Base-by-base conservation (phyloP, 2,329 filamentous ascomycete species). In the Phialocephala sp. region DNA sequence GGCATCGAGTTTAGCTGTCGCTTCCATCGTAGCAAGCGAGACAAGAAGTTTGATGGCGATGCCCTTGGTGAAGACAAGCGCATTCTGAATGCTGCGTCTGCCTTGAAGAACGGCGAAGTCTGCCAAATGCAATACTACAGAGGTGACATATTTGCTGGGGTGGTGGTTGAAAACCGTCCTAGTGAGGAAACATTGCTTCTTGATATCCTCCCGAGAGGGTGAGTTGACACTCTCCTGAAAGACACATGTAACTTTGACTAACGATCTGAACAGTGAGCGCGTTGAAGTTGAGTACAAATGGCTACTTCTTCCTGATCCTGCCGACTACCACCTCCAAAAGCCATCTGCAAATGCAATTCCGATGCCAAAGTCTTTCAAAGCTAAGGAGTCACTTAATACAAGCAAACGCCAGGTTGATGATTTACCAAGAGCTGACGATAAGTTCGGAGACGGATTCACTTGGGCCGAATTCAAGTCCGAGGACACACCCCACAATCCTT, bases 1-100 rank as follows among this genome's bases (percentile, higher is more conserved):
- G 93, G 91, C 0, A 94, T 96, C 73, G 93, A 97, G 75, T 94
- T 98, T 77, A 93, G 91, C 72, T 99, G 95, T 80, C 92, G 94
- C 66, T 97, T 97, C 79, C 95, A 99, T 77, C 88, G 95, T 59
- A 88, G 91, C 15, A 97, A 95, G 81, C 89, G 95, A 73, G 89
- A 93, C 68, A 92, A 90, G 79, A 91, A 91, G 70, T 78, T 89
- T 59, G 87, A 92, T 62, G 85, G 86, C 41, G 87, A 91, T 62
- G 80, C 83, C 1, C 80, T 95, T 67, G 93, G 95, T 73, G 84
- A 86, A 60, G 89, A 91, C 76, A 82, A 87, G 63, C 87, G 88
- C 67, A 86, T 95, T 63, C 84, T 85, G 60, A 84, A 88, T 64
- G 89, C 89, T 52, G 93, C 92, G 1, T 84, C 84, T 61, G 84